A percentile compares a stretch with the other conserved stretches of the same genome.
phyloP scores from a whole-genome alignment of 2,329 filamentous ascomycete species.

The Cytospora chrysosperma region DNA sequence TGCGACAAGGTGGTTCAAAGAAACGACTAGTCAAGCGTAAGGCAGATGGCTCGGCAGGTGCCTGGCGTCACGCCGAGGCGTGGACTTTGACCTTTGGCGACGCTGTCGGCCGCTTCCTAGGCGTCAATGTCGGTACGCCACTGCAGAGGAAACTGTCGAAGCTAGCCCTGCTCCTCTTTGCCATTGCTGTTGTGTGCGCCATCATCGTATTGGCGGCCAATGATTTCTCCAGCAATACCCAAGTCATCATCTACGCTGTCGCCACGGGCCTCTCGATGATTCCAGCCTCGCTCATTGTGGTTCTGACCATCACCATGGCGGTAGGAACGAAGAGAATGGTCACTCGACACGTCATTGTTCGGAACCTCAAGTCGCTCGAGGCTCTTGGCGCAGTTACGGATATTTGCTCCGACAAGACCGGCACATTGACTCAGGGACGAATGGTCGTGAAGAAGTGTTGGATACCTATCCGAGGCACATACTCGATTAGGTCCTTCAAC shows the following conservation, averaged over 20 bases:
- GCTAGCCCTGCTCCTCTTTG: constrained; percentile 62
- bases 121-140: constrained; percentile 64
- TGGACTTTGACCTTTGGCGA: constrained; percentile 47
- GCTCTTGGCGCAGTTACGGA: constrained; percentile 54
- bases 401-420: constrained; percentile 66
- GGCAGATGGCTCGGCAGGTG: constrained; percentile 48
- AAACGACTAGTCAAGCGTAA: constrained; percentile 45
- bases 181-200: constrained; percentile 62
- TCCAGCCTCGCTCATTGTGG: constrained; percentile 61
- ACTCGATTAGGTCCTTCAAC: constrained; percentile 54
- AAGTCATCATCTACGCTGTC: constrained; percentile 64
- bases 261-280: constrained; percentile 61
- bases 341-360: constrained; percentile 55
- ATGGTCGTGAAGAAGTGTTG: constrained; percentile 61
- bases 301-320: constrained; percentile 67
- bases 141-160: constrained; percentile 66
- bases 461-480: constrained; percentile 57
- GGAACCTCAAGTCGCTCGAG: constrained; percentile 55
- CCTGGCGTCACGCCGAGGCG: constrained; percentile 44
- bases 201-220: constrained; percentile 65
- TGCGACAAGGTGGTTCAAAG: constrained; percentile 52
- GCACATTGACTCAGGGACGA: constrained; percentile 63
- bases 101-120: constrained; percentile 59
- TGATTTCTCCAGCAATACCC: constrained; percentile 46
- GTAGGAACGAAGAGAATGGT: constrained; percentile 50